phyloP scores from a whole-genome alignment of 768 basidiomycete species.

The Leccinum pellstonianum region DNA sequence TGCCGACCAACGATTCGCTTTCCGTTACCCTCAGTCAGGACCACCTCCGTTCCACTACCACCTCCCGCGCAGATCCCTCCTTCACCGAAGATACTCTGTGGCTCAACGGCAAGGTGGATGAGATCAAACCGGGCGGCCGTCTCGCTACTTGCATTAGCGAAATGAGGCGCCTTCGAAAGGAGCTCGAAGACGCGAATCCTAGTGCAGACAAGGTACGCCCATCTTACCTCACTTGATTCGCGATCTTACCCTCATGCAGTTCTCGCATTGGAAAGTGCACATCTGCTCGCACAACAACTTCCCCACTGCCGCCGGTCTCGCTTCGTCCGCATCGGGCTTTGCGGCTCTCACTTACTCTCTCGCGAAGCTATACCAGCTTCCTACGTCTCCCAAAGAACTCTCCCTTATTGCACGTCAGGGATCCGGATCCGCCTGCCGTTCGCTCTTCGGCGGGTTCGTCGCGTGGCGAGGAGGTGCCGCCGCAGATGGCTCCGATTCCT shows the following conservation, averaged over 20 bases:
- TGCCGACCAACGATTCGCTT: constrained; percentile 98
- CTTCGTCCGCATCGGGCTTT: constrained; percentile 96
- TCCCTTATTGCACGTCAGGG: constrained; percentile 96
- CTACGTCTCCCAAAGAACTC: constrained; percentile 73
- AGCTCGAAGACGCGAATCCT: constrained; percentile 69
- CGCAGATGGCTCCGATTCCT: constrained; percentile 77
- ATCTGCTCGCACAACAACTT: constrained; percentile 98
- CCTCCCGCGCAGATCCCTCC: constrained; percentile 76
- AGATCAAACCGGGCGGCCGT: constrained; percentile 78
- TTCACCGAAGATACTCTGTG: constrained; percentile 82
- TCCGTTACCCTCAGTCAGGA: constrained; percentile 97
- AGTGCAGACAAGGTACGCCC: constrained; percentile 59
- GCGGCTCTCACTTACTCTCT: constrained; percentile 92
- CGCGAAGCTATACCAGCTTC: constrained; percentile 81
- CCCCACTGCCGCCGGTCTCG: constrained; percentile 97
- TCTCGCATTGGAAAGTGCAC: constrained; percentile 60
- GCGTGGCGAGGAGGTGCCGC: constrained; percentile 71
- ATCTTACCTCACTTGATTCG: not conserved
- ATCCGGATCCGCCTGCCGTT: constrained; percentile 96
- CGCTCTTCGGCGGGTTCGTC: constrained; percentile 95
- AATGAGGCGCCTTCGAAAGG: constrained; percentile 74
- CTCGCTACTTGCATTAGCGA: constrained; percentile 83
- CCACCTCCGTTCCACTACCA: constrained; percentile 91
- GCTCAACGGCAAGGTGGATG: constrained; percentile 93
- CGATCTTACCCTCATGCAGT: constrained; percentile 10